Evolutionary conservation across 1,284 basidiomycete genomes (phyloP).

Genomic region (Mixia osmundae): DNA sequence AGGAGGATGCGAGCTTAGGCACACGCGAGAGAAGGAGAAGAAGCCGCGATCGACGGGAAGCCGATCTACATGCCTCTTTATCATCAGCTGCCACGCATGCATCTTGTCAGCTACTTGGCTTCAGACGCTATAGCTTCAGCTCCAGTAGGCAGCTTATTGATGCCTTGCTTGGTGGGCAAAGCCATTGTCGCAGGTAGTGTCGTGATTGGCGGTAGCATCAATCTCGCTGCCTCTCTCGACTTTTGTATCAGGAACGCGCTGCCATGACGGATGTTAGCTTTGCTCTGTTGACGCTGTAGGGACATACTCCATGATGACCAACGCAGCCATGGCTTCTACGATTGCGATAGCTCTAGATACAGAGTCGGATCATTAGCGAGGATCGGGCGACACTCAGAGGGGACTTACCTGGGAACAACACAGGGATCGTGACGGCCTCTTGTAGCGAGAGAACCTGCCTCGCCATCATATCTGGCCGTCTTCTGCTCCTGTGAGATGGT

Average conservation of each 20-base stretch:
- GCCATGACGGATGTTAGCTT: background rate
- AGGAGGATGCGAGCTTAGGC: too few species aligned
- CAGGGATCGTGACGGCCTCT: constrained; percentile 62
- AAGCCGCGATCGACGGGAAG: too few species aligned
- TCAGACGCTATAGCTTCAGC: too few species aligned
- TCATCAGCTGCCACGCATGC: too few species aligned
- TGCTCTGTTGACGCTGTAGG: background rate
- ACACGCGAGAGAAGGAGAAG: too few species aligned
- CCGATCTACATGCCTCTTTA: too few species aligned
- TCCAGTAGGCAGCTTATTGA: too few species aligned
- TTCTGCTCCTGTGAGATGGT: constrained; percentile 83
- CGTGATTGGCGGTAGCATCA: constrained; percentile 46
- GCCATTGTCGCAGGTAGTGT: constrained; percentile 56
- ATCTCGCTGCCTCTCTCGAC: constrained; percentile 40
- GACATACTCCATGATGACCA: constrained; percentile 72
- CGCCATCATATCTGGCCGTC: constrained; percentile 84
- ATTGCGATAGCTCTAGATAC: constrained; percentile 66
- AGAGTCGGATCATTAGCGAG: background rate
- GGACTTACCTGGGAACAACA: constrained; percentile 88
- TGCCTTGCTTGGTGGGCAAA: constrained; percentile 3
- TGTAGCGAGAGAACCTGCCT: constrained; percentile 60
- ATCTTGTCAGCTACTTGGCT: too few species aligned
- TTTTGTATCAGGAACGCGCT: constrained; percentile 61
- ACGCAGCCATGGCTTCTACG: constrained; percentile 89
- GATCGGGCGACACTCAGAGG: constrained; percentile 18